phyloP scores from a whole-genome alignment of 1,139 yeast species.

The Diutina neorugosa region DNA sequence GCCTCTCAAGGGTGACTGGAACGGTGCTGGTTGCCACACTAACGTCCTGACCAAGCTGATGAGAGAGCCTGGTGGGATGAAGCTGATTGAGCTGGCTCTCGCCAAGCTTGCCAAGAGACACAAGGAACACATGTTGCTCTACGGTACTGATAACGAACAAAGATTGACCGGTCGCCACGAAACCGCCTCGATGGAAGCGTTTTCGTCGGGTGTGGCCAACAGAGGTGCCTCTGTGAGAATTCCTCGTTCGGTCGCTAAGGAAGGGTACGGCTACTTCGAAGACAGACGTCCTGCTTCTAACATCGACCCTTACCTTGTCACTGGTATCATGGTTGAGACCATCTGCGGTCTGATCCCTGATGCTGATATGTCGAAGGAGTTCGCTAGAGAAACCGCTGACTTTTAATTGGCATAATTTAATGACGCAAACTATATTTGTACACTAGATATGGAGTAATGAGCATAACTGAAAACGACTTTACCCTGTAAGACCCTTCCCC shows the following conservation, averaged over 20 bases:
- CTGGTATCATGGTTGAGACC: slow-evolving; percentile 97
- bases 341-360: slow-evolving; percentile 91
- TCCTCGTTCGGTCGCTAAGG: slow-evolving; percentile 97
- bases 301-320: slow-evolving; percentile 96
- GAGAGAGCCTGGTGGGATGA: slow-evolving; percentile 96
- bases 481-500: background rate
- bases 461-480: background rate
- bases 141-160: slow-evolving; percentile 88
- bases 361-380: slow-evolving; percentile 90
- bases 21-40: slow-evolving; percentile 99
- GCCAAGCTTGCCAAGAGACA: slow-evolving; percentile 94
- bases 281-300: slow-evolving; percentile 99
- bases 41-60: slow-evolving; percentile 85
- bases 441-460: background rate
- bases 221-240: slow-evolving; percentile 98
- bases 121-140: slow-evolving; percentile 87
- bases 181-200: slow-evolving; percentile 86
- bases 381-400: slow-evolving; percentile 44
- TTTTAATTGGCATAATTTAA: background rate
- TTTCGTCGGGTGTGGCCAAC: slow-evolving; percentile 97
- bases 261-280: slow-evolving; percentile 96
- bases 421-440: background rate
- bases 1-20: slow-evolving; percentile 98
- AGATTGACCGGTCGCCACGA: slow-evolving; percentile 98
- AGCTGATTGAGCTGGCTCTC: slow-evolving; percentile 82